Evolutionary conservation across 306 rosid genomes (phyloP), one percentile per base, ranked within the genome.

Genomic region (Fragaria vesca): DNA sequence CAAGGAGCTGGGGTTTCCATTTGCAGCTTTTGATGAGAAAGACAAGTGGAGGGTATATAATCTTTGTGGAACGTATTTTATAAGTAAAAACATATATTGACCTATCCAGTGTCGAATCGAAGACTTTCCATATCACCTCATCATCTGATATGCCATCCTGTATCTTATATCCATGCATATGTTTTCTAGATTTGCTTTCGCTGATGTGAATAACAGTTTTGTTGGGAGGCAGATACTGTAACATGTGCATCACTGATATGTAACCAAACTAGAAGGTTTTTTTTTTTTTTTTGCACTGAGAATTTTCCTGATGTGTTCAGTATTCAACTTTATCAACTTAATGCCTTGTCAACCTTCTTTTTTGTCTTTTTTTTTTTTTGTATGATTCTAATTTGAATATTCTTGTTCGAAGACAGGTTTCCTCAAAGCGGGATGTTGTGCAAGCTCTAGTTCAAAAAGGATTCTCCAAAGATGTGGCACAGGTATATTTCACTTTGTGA

Each of bases 381-480:
- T 12, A 45, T 65, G 34, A 36, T 63, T 70, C 61, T 47, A 48
- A 76, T 63, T 75, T 28, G 54, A 76, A 16, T 50, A 28, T 45
- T 67, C 69, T 84, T 86, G 77, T 62, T 75, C 71, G 24, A 69
- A 80, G 73, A 70, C 76, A 92, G 97, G 86, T 94, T 78, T 79
- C 93, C 69, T 86, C 97, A 43, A 94, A 92, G 90, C 77, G 83
- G 83, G 91, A 88, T 70, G 83, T 92, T 62, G 75, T 91, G 68
- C 79, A 78, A 66, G 90, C 90, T 78, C 89, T 92, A 63, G 78
- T 86, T 82, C 87, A 86, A 78, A 88, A 86, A 60, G 97, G 97
- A 30, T 95, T 95, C 81, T 92, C 98, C 50, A 86, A 85, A 36
- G 98, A 92, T 82, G 97, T 95, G 74, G 92, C 97, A 75, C 97